Conservation (phyloP, 106 monocot species). For the Dendrobium chrysotoxum region DNA sequence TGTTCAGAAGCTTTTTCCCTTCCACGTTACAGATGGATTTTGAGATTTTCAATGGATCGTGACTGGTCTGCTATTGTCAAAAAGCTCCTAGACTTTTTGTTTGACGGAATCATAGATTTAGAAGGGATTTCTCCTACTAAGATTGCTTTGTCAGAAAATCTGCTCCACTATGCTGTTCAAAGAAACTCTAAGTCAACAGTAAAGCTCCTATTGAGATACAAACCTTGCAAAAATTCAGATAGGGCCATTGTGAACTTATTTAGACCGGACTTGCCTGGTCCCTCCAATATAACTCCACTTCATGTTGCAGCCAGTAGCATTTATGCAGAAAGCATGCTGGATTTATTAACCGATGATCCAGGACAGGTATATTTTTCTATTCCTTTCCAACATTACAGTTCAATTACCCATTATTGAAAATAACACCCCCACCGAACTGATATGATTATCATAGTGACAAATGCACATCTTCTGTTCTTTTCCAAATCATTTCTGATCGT, state of each 20-base stretch:
- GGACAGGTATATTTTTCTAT: constrained; percentile 37
- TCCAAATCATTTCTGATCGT: no score
- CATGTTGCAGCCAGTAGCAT: constrained; percentile 59
- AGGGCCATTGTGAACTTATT: constrained; percentile 24
- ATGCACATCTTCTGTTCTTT: no score
- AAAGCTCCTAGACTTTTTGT: constrained; percentile 68
- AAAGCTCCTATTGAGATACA: constrained; percentile 50
- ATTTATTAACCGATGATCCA: constrained; percentile 75
- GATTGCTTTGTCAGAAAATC: constrained; percentile 31
- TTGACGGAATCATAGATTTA: constrained; percentile 36
- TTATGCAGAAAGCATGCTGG: constrained; percentile 50
- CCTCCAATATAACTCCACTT: constrained; percentile 59
- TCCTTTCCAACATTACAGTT: no score
- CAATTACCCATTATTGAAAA: no score
- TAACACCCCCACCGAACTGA: no score
- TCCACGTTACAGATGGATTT: constrained; percentile 44
- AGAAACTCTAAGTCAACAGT: constrained; percentile 50
- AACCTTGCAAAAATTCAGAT: constrained; percentile 7
- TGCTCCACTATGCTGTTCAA: constrained; percentile 60
- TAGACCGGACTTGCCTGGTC: constrained; percentile 52
- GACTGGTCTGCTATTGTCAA: constrained; percentile 75
- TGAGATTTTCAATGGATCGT: constrained; percentile 49
- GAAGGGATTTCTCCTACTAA: constrained; percentile 24
- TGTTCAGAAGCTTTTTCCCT: constrained; percentile 20
- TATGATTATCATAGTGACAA: no score